These are phyloP conservation scores for Tritrichomonas foetus DNA, from an alignment of 208 protist species.

Conservation along the genomic window DNA sequence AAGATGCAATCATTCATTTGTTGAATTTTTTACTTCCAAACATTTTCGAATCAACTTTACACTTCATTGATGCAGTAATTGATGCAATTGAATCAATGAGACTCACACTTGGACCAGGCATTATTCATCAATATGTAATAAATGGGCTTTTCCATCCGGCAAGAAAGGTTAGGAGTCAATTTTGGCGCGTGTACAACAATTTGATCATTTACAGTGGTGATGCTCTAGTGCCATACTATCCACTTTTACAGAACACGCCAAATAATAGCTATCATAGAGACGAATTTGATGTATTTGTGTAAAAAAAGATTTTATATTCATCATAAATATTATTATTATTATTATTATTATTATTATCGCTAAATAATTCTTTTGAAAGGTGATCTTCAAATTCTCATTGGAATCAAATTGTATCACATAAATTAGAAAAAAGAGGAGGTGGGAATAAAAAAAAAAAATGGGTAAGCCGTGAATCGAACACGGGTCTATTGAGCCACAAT, in stretches of 20 bases:
- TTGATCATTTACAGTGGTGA: conserved; percentile 90
- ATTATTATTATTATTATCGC: not conserved
- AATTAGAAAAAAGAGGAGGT: not conserved
- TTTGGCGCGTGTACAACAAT: conserved; percentile 98
- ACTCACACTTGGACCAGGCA: conserved; percentile 78
- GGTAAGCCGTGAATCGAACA: too few species aligned
- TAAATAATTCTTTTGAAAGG: not conserved
- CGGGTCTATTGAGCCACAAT: too few species aligned
- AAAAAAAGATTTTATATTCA: not conserved
- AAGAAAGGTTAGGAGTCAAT: conserved; percentile 91
- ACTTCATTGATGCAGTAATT: conserved; percentile 90
- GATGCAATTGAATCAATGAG: conserved; percentile 92
- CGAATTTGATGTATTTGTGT: conserved; percentile 36
- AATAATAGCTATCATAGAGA: conserved; percentile 6
- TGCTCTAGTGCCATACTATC: conserved; percentile 80
- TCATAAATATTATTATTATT: not conserved
- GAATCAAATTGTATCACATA: not conserved
- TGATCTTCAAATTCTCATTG: not conserved
- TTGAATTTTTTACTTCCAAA: conserved; percentile 99
- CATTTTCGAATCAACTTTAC: conserved; percentile 96
- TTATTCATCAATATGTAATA: conserved; percentile 84
- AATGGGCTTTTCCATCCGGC: conserved; percentile 95
- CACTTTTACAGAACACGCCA: conserved; percentile 60
- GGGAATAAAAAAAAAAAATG: not conserved
- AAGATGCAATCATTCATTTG: conserved; percentile 91